phyloP scores from a whole-genome alignment of 1,284 basidiomycete genomes.

The Bondarzewia mesenterica region DNA sequence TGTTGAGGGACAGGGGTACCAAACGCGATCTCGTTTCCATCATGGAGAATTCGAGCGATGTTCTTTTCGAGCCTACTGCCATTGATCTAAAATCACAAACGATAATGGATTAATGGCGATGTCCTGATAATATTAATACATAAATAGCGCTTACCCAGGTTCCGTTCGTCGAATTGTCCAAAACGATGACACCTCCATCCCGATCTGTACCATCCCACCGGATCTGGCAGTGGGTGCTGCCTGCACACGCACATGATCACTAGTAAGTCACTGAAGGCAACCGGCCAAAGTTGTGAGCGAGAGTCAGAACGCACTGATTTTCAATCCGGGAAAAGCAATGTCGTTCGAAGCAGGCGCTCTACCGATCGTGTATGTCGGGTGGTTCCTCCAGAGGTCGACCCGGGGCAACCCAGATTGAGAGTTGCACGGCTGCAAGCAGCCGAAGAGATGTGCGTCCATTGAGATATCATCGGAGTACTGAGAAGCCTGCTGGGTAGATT shows the following conservation, averaged over 20 bases:
- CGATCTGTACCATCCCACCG: constrained; percentile 55
- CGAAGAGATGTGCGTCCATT: constrained; percentile 52
- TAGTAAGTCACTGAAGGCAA: neutral
- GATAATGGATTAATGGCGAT: neutral
- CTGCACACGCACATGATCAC: constrained; percentile 31
- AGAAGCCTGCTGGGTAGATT: constrained; percentile 20
- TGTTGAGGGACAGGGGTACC: no score
- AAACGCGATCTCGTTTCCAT: constrained; percentile 80
- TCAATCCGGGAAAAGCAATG: constrained; percentile 52
- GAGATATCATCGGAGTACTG: constrained; percentile 16
- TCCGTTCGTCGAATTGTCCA: constrained; percentile 76
- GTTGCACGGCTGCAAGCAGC: constrained; percentile 57
- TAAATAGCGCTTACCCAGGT: constrained; percentile 62
- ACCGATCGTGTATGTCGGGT: constrained; percentile 35
- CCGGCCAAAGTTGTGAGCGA: constrained; percentile 7
- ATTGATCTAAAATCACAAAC: neutral
- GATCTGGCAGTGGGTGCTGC: constrained; percentile 59
- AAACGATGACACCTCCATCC: constrained; percentile 44
- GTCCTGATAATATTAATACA: no score
- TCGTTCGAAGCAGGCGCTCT: constrained; percentile 45
- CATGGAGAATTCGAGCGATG: constrained; percentile 50
- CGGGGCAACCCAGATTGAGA: constrained; percentile 30
- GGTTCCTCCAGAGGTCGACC: constrained; percentile 51
- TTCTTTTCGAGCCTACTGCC: constrained; percentile 54
- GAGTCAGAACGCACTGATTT: constrained; percentile 58